A percentile compares a stretch with the other conserved stretches of the same genome.
phyloP scores from a whole-genome alignment of 2,329 filamentous ascomycete species.

The Fusarium sambucinum region DNA sequence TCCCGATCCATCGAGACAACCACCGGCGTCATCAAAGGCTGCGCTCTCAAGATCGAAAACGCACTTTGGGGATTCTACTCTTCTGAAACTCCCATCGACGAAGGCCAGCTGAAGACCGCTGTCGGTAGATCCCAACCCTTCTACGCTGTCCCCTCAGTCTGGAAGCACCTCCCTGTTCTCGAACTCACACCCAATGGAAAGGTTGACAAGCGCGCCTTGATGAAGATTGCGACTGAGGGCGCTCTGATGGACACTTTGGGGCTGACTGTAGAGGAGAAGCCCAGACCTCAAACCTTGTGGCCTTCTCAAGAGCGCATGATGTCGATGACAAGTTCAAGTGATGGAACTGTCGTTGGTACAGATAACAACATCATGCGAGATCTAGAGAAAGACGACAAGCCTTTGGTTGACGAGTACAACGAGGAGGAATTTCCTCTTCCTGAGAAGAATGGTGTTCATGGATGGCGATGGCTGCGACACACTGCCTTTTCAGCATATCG shows the following conservation, averaged over 20 bases:
- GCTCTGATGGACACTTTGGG: neutral
- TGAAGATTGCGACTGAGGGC: slow-evolving; percentile 9
- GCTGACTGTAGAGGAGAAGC: neutral
- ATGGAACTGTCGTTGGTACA: neutral
- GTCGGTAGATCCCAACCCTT: slow-evolving; percentile 25
- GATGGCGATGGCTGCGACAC: slow-evolving; percentile 35
- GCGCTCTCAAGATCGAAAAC: slow-evolving; percentile 26
- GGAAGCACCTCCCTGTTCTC: slow-evolving; percentile 22
- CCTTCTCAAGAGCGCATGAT: slow-evolving; percentile 15
- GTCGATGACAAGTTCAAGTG: slow-evolving; percentile 9
- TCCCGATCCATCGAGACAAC: slow-evolving; percentile 21
- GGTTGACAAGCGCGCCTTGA: slow-evolving; percentile 22
- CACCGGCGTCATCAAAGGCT: slow-evolving; percentile 12
- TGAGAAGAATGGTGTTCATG: slow-evolving; percentile 31
- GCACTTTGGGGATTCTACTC: slow-evolving; percentile 30
- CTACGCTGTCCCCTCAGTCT: slow-evolving; percentile 30
- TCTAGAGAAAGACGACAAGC: slow-evolving; percentile 26
- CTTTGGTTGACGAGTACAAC: slow-evolving; percentile 18
- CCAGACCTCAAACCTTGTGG: slow-evolving; percentile 8
- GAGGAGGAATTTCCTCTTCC: slow-evolving; percentile 12
- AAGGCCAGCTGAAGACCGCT: slow-evolving; percentile 13
- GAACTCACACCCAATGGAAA: slow-evolving; percentile 36
- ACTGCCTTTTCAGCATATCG: slow-evolving; percentile 35
- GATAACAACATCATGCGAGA: neutral
- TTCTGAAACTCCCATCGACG: slow-evolving; percentile 11